Evolutionary conservation across 768 basidiomycete genomes (phyloP).

Genomic region (Rhizopogon roseolus): DNA sequence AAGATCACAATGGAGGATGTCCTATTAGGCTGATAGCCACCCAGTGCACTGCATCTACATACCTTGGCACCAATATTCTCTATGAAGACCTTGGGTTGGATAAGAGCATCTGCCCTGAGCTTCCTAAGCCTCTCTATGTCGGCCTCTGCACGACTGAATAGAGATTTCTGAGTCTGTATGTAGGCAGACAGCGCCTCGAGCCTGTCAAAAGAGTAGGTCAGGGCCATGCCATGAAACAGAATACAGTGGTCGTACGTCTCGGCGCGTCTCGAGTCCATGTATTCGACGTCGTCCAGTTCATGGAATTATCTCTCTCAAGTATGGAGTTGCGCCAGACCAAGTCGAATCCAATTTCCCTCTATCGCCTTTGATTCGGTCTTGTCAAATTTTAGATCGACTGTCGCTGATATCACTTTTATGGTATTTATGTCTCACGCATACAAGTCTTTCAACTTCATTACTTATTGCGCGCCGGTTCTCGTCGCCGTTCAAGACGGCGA

Average conservation of each 20-base stretch:
- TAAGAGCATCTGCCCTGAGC: conserved; percentile 36
- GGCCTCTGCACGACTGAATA: conserved; percentile 55
- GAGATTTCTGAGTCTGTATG: conserved; percentile 52
- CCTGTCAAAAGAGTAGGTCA: conserved; percentile 9
- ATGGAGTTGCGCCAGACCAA: background rate
- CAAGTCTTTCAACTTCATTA: conserved; percentile 7
- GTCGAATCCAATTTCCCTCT: background rate
- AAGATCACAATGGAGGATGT: conserved; percentile 20
- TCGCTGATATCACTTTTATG: conserved; percentile 4
- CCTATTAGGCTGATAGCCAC: background rate
- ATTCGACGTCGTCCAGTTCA: conserved; percentile 27
- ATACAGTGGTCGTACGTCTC: conserved; percentile 23
- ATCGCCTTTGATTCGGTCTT: background rate
- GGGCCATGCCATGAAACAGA: background rate
- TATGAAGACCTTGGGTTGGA: conserved; percentile 29
- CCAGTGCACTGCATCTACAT: conserved; percentile 4
- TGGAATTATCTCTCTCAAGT: conserved; percentile 16
- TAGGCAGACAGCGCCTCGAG: conserved; percentile 62
- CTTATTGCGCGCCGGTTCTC: conserved; percentile 6
- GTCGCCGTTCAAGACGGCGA: conserved; percentile 23
- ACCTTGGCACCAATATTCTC: conserved; percentile 32
- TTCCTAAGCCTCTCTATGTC: conserved; percentile 56
- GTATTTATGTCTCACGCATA: conserved; percentile 20
- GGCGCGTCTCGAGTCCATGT: conserved; percentile 29
- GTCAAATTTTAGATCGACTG: conserved; percentile 13